These are phyloP conservation scores for Huntiella omanensis DNA, from an alignment of 2,329 filamentous ascomycete genomes.

Conservation along the genomic window DNA sequence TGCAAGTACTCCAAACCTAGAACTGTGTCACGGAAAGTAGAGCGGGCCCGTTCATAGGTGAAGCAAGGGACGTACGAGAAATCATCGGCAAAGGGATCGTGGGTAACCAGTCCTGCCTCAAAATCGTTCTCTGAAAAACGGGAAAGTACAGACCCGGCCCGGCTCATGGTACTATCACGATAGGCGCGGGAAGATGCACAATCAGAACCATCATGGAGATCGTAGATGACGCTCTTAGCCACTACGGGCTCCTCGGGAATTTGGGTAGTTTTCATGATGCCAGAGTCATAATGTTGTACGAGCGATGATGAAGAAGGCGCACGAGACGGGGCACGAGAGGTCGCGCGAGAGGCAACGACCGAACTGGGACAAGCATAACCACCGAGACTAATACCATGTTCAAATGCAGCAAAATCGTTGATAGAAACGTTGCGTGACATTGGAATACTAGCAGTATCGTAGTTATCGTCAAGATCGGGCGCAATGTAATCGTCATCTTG, in stretches of 20 bases:
- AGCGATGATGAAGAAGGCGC: conserved; percentile 27
- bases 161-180: conserved; percentile 56
- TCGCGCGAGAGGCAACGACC: conserved; percentile 21
- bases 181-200: conserved; percentile 21
- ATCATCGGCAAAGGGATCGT: conserved; percentile 58
- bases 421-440: conserved; percentile 24
- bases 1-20: conserved; percentile 86
- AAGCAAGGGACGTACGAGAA: conserved; percentile 88
- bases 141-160: conserved; percentile 58
- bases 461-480: neutral
- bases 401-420: conserved; percentile 22
- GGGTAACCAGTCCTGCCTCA: conserved; percentile 30
- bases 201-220: conserved; percentile 27
- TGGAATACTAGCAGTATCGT: conserved; percentile 27
- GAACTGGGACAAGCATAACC: conserved; percentile 21
- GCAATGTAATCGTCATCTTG: neutral
- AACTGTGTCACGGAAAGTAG: conserved; percentile 80
- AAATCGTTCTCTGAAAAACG: conserved; percentile 42
- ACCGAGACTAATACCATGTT: conserved; percentile 13
- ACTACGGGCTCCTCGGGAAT: conserved; percentile 3
- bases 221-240: neutral
- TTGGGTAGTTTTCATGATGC: neutral
- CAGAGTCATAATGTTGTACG: conserved; percentile 2
- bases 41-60: conserved; percentile 64
- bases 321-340: conserved; percentile 29